These are phyloP conservation scores for Clavispora fructus DNA, from an alignment of 805 yeast species.

Conservation along the genomic window DNA sequence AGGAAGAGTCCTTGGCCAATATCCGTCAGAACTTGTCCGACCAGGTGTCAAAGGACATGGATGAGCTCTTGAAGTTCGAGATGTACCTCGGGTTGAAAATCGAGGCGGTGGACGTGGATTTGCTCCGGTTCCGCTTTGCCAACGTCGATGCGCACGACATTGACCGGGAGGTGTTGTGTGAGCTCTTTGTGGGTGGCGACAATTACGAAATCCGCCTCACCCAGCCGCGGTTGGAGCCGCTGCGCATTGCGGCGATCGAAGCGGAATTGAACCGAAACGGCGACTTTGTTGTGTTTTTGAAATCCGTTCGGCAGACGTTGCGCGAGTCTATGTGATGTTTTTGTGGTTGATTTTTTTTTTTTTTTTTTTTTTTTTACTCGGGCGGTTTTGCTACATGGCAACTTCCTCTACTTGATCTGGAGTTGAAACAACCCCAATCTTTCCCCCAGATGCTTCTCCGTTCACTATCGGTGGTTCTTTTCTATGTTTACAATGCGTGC, in stretches of 20 bases:
- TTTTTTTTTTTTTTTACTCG: neutral
- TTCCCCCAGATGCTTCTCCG: neutral
- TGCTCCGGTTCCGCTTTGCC: slow-evolving; percentile 44
- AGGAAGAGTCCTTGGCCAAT: slow-evolving; percentile 26
- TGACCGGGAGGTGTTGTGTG: slow-evolving; percentile 37
- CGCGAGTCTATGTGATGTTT: neutral
- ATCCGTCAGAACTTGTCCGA: slow-evolving; percentile 29
- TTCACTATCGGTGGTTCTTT: neutral
- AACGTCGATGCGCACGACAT: slow-evolving; percentile 43
- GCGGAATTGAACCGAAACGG: slow-evolving; percentile 10
- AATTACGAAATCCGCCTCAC: slow-evolving; percentile 8
- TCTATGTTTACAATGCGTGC: neutral
- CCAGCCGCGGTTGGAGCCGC: slow-evolving; percentile 9
- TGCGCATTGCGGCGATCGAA: slow-evolving; percentile 5
- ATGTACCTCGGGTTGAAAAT: slow-evolving; percentile 50
- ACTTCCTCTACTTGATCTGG: neutral
- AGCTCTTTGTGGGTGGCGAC: slow-evolving; percentile 42
- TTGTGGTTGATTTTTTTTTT: neutral
- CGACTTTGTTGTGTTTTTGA: slow-evolving; percentile 10
- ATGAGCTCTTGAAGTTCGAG: slow-evolving; percentile 51
- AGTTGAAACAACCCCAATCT: neutral
- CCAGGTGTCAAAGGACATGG: slow-evolving; percentile 45
- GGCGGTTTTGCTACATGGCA: neutral
- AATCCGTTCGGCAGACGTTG: slow-evolving; percentile 8
- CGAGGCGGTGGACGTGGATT: slow-evolving; percentile 44